Evolutionary conservation across 345 rosid species (phyloP).

Genomic region (Camelina laxa): DNA sequence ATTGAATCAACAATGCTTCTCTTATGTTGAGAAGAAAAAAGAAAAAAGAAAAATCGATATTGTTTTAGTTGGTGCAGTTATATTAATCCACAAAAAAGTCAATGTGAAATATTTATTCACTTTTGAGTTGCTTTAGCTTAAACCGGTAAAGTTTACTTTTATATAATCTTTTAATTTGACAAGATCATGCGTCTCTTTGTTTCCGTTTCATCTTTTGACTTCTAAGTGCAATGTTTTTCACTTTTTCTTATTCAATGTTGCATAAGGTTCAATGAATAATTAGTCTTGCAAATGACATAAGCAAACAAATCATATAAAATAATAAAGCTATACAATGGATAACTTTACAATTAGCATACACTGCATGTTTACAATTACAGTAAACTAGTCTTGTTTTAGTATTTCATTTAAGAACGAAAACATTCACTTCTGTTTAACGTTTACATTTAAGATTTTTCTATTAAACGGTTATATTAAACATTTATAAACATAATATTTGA

Average conservation of each 20-base stretch:
- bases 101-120: constrained; percentile 22
- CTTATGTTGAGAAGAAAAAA: neutral
- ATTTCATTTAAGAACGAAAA: neutral
- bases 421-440: neutral
- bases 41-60: neutral
- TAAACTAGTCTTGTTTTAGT: neutral
- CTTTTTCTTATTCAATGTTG: neutral
- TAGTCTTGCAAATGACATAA: constrained; percentile 5
- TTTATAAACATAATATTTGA: neutral
- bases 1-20: neutral
- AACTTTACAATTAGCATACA: neutral
- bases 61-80: neutral
- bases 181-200: constrained; percentile 34
- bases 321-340: neutral
- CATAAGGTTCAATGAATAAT: constrained; percentile 35
- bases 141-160: constrained; percentile 20
- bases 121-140: constrained; percentile 21
- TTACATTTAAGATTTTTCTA: no score
- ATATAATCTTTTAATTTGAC: constrained; percentile 12
- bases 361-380: neutral
- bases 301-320: neutral
- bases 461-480: no score
- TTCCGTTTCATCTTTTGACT: constrained; percentile 28
- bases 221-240: constrained; percentile 33
- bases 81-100: constrained; percentile 14